phyloP scores from a whole-genome alignment of 176 grass and related monocot species.

The Miscanthus lutarioriparius region DNA sequence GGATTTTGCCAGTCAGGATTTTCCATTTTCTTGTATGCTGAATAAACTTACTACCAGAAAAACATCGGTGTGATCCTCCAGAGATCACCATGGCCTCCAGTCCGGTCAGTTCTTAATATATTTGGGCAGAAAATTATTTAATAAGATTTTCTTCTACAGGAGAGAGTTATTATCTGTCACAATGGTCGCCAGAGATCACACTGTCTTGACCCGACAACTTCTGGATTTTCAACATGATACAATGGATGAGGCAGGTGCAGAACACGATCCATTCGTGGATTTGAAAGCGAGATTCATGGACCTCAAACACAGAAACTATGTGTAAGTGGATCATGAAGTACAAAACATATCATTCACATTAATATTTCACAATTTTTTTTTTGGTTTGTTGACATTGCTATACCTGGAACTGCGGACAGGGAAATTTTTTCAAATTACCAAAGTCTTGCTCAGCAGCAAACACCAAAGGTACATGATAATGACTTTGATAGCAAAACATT shows the following conservation, averaged over 20 bases:
- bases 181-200: conserved; percentile 54
- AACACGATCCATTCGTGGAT: conserved; percentile 58
- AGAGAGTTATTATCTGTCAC: conserved; percentile 38
- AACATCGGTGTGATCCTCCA: neutral
- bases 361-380: conserved; percentile 8
- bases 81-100: neutral
- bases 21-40: conserved; percentile 6
- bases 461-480: conserved; percentile 68
- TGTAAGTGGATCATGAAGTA: conserved; percentile 58
- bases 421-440: conserved; percentile 56
- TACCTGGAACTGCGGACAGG: conserved; percentile 47
- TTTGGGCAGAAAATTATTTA: neutral
- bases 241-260: conserved; percentile 22
- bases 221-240: conserved; percentile 51
- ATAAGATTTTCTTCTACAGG: conserved; percentile 50
- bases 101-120: neutral
- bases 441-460: conserved; percentile 68
- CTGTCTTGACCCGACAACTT: conserved; percentile 46
- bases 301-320: conserved; percentile 66
- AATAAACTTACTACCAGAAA: neutral
- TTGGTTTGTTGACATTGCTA: conserved; percentile 25
- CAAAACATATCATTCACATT: conserved; percentile 26
- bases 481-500: neutral
- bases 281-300: conserved; percentile 78
- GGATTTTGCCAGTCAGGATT: neutral